Base-by-base conservation (phyloP, 2,329 filamentous ascomycete genomes). In the Torrubiellomyces zombiae region DNA sequence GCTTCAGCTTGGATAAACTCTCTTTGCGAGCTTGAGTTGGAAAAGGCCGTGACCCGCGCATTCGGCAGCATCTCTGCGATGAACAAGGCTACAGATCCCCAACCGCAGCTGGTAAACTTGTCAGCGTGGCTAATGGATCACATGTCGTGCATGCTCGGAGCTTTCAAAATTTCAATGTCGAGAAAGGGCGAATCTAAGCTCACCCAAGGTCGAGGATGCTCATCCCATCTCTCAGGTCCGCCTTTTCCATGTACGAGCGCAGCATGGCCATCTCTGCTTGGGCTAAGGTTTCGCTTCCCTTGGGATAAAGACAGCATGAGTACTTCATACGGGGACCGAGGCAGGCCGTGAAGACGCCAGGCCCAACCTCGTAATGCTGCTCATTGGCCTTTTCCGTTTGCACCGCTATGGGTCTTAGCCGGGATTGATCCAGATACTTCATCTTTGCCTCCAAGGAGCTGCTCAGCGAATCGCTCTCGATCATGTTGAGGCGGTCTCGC, bases 311-410 rank as follows among this genome's bases (percentile, higher is more conserved):
- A 42, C 67, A 75, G 34, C 56, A 61, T n/a, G 64, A 72, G 44
- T 78, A 80, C 57, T 79, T 79, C 71, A 79, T 78, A 27, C 72
- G 53, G 4, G 70, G 68, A 1, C 75, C 75, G 9, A 80, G 50
- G 44, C 62, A 70, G 15, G 60, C 63, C 15, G 51, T 48, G 20
- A 79, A 46, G 14, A 78, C 65, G 4, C 67, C 67, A 0, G 73
- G 75, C 19, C 68, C 70, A 20, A 79, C 73, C 48, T 79, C 74
- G 40, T 80, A 79, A 47, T 79, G 74, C 55, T 79, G 74, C 38
- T 63, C 53, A 43, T 79, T 78, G 13, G 75, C 73, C 3, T 59
- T 52, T 4, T 56, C 59, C 1, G 72, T 76, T 44, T 75, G 67
- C 36, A 78, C 62, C n/a, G 74, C 75, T 33, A 79, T 77, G 8